Evolutionary conservation across 306 rosid species (phyloP), one percentile per base, ranked within the genome.

Genomic region (Sechiopsis laciniata): DNA sequence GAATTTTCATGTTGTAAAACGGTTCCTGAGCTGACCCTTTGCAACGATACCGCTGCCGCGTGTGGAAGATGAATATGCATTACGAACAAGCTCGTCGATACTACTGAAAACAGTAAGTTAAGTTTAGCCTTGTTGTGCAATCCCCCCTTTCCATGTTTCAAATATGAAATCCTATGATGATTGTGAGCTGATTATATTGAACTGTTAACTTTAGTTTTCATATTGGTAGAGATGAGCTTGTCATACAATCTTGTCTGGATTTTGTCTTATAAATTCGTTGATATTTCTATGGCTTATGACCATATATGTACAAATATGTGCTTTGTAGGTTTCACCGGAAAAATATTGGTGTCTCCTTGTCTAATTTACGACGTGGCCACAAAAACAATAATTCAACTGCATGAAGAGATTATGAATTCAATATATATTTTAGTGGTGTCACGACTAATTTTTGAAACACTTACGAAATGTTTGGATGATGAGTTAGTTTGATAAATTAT

Each of bases 41-140:
- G 14, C 26, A 10, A 64, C 29, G 5, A 17, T 16, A 42, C 54
- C 54, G 22, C 35, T 9, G 8, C 15, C 0, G 6, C 0, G 5
- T 57, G 62, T 57, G 11, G 32, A 26, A 22, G 29, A 57, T 54
- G 62, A 57, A 57, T 9, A 57, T 24, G 20, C 8, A n/a, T 17
- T 56, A 17, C 29, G 21, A 8, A 16, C 53, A 65, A 9, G 54
- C 48, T 16, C 7, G 71, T 17, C 24, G 10, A 17, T 65, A 13
- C 13, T 35, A 62, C 22, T 8, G 69, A 1, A 50, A 50, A 50
- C 53, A 50, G 51, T 8, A 64, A 20, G 10, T 29, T 16, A 37
- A 63, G 70, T 3, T 63, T 16, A 11, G 70, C 70, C 24, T 63
- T 35, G 50, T 63, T 35, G 50, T 37, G 26, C 52, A 64, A 37